These are phyloP conservation scores for Russula lepida DNA, from an alignment of 768 basidiomycete species.

Conservation along the genomic window DNA sequence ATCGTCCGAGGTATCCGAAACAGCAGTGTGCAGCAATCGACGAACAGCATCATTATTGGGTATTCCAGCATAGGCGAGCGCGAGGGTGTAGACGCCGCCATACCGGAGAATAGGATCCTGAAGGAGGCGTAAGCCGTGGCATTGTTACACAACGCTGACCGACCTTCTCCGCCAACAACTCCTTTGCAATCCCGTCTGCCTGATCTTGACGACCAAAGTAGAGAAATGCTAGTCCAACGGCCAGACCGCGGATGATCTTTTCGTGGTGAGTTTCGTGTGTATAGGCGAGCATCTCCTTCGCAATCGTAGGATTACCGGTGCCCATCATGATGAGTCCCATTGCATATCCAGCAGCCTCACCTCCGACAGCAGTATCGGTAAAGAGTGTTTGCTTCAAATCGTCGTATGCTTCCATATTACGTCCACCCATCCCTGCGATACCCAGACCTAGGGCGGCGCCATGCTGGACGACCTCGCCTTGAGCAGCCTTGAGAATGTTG, in stretches of 20 bases:
- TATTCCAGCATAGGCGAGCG: constrained; percentile 93
- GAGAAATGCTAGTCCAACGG: constrained; percentile 86
- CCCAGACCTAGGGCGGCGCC: constrained; percentile 97
- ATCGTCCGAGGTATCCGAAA: constrained; percentile 97
- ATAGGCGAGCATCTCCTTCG: constrained; percentile 93
- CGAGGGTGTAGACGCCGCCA: constrained; percentile 94
- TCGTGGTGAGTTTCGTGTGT: constrained; percentile 97
- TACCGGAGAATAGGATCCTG: constrained; percentile 97
- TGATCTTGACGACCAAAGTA: constrained; percentile 90
- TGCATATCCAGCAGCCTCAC: constrained; percentile 92
- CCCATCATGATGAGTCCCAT: constrained; percentile 99
- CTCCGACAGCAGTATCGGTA: constrained; percentile 90
- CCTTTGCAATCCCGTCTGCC: constrained; percentile 75
- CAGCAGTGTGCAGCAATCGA: constrained; percentile 88
- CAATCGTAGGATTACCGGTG: constrained; percentile 68
- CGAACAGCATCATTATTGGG: constrained; percentile 91
- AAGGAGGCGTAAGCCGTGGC: constrained; percentile 6
- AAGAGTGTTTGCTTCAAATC: constrained; percentile 84
- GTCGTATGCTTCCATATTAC: constrained; percentile 83
- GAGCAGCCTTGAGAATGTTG: constrained; percentile 64
- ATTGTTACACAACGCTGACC: constrained; percentile 2
- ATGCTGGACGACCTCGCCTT: constrained; percentile 88
- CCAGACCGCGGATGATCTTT: constrained; percentile 95
- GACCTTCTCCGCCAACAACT: constrained; percentile 81
- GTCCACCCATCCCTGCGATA: constrained; percentile 89